A percentile compares a stretch with the other conserved stretches of the same genome.
Evolutionary conservation across 352 stramenopile species (phyloP).

Genomic region (Pythium pectinolyticum): DNA sequence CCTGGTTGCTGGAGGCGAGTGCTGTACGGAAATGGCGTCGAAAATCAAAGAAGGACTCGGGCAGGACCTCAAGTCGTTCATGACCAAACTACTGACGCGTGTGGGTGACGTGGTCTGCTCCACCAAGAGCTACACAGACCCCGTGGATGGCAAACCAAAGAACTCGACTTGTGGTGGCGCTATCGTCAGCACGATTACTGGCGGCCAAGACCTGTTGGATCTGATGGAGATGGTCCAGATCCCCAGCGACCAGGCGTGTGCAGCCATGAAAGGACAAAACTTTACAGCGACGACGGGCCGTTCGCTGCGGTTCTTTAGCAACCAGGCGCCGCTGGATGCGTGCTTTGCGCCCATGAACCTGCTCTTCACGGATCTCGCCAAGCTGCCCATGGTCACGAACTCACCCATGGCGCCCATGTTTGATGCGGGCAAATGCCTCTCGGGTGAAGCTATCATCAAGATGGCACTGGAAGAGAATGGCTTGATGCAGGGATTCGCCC

Average conservation of each 20-base stretch:
- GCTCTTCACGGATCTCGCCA: slow-evolving; percentile 34
- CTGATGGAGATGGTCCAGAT: slow-evolving; percentile 35
- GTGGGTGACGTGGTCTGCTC: slow-evolving; percentile 37
- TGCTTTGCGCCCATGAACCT: slow-evolving; percentile 42
- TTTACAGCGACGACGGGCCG: slow-evolving; percentile 31
- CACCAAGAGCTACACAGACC: slow-evolving; percentile 21
- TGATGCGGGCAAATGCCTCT: slow-evolving; percentile 25
- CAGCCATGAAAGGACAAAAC: slow-evolving; percentile 35
- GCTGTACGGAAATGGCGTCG: slow-evolving; percentile 33
- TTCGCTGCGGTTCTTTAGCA: slow-evolving; percentile 32
- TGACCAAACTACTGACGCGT: slow-evolving; percentile 23
- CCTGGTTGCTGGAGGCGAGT: slow-evolving; percentile 30
- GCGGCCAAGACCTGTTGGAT: slow-evolving; percentile 26
- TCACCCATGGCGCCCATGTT: slow-evolving; percentile 22
- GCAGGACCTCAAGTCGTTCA: slow-evolving; percentile 25
- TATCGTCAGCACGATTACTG: slow-evolving; percentile 20
- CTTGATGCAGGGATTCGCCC: slow-evolving; percentile 11
- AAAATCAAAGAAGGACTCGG: slow-evolving; percentile 33
- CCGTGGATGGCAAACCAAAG: slow-evolving; percentile 14
- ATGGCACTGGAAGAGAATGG: slow-evolving; percentile 19
- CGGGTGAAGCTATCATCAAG: slow-evolving; percentile 19
- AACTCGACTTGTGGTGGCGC: slow-evolving; percentile 30
- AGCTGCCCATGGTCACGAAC: slow-evolving; percentile 31
- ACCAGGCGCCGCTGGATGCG: slow-evolving; percentile 28
- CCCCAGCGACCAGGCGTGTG: slow-evolving; percentile 33